Percentiles rank a stretch among this genome's conserved stretches.
Conservation (phyloP, 2,329 filamentous ascomycete genomes). For the Cryphonectria nitschkei region DNA sequence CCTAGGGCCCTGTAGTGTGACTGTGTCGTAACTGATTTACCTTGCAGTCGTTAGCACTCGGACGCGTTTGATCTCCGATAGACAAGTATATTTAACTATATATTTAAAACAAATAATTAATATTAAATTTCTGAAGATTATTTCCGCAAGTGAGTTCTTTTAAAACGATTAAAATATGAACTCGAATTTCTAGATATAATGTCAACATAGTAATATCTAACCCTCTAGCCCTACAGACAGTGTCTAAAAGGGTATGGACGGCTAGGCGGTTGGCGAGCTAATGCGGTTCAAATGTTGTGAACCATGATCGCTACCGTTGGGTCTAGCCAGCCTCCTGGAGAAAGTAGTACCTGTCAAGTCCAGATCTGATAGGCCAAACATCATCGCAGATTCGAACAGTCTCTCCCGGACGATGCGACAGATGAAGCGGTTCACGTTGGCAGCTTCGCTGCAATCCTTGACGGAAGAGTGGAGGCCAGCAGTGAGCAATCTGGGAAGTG, state of each 20-base stretch:
- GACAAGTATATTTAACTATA: no score
- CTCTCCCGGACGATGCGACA: not conserved
- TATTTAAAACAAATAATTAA: no score
- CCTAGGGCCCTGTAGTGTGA: no score
- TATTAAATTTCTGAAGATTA: no score
- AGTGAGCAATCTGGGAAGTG: not conserved
- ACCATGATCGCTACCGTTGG: not conserved
- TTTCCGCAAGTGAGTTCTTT: no score
- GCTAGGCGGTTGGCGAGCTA: not conserved
- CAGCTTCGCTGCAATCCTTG: not conserved
- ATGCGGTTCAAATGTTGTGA: not conserved
- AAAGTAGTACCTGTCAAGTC: not conserved
- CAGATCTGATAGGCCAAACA: not conserved
- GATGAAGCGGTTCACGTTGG: not conserved
- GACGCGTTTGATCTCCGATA: no score
- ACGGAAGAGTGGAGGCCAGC: not conserved
- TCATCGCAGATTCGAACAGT: not conserved
- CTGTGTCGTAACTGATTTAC: no score
- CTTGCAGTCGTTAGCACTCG: no score
- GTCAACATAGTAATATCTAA: not conserved
- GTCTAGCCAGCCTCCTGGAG: not conserved
- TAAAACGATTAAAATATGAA: no score
- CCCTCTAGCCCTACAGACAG: not conserved
- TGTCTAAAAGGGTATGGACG: not conserved
- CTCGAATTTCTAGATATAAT: no score